These are phyloP conservation scores for Alternaria alternata DNA, from an alignment of 2,329 filamentous ascomycete species.

Conservation along the genomic window DNA sequence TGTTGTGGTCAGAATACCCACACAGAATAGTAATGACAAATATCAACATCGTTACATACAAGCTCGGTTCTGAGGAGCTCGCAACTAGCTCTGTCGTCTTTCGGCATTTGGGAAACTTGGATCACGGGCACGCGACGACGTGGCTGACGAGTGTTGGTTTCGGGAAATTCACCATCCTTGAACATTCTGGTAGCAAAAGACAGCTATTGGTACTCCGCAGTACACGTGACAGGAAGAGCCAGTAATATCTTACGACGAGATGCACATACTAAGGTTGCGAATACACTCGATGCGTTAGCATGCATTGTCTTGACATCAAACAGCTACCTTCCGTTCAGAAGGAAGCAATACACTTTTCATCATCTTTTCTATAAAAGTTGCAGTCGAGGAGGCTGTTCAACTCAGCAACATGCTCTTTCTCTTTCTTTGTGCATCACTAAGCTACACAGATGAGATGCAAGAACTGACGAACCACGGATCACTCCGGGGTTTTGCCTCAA, in stretches of 20 bases:
- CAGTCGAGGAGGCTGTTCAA: neutral
- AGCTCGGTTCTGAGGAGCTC: neutral
- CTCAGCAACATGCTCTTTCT: neutral
- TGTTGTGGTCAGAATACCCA: slow-evolving; percentile 6
- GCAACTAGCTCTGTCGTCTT: neutral
- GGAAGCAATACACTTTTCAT: neutral
- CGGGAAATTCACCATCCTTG: slow-evolving; percentile 1
- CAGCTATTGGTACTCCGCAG: neutral
- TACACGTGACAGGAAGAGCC: neutral
- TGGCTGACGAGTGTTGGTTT: slow-evolving; percentile 9
- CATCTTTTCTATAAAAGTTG: neutral
- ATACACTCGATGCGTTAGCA: neutral
- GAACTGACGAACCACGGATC: neutral
- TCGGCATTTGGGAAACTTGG: neutral
- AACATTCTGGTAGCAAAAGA: neutral
- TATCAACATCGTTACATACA: neutral
- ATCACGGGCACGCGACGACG: slow-evolving; percentile 2
- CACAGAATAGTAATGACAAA: slow-evolving; percentile 13
- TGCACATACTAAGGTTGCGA: neutral
- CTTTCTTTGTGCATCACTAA: neutral
- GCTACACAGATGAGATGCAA: neutral
- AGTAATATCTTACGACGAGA: neutral
- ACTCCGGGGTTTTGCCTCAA: neutral
- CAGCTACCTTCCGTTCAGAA: neutral
- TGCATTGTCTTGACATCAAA: neutral